Percentiles rank a stretch among this genome's conserved stretches.
These are phyloP conservation scores for Ocimum tenuiflorum DNA, from an alignment of 257 asterid species.

Conservation along the genomic window DNA sequence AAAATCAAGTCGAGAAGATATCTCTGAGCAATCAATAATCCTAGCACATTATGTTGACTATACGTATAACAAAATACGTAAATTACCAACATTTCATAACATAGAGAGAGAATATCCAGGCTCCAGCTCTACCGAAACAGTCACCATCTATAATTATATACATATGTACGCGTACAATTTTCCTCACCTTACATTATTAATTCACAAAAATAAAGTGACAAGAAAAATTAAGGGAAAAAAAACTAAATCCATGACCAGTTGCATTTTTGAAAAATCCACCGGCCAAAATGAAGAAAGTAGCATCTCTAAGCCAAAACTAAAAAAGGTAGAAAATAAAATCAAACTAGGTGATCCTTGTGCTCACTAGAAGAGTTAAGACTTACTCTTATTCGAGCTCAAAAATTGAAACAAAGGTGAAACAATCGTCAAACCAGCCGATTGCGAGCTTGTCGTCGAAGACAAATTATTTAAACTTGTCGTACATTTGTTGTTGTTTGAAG, in stretches of 20 bases:
- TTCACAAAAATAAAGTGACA: too few relatives aligned
- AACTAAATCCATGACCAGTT: conserved; percentile 17
- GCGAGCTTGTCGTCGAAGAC: conserved; percentile 29
- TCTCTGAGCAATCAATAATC: too few relatives aligned
- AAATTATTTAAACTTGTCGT: too few relatives aligned
- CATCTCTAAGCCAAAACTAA: background rate
- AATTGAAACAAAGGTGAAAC: conserved; percentile 35
- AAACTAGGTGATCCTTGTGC: conserved; percentile 26
- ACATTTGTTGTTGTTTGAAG: conserved; percentile 42
- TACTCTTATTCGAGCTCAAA: conserved; percentile 33
- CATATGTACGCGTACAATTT: conserved; percentile 29
- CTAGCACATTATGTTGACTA: too few relatives aligned
- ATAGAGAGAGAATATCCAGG: too few relatives aligned
- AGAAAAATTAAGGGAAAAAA: background rate
- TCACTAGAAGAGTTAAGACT: conserved; percentile 38
- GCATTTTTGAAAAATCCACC: background rate
- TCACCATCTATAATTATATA: conserved; percentile 33
- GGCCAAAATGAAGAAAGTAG: background rate
- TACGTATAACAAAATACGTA: too few relatives aligned
- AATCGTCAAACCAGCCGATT: conserved; percentile 27
- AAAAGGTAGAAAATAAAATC: background rate
- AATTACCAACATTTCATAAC: too few relatives aligned
- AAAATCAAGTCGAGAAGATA: too few relatives aligned
- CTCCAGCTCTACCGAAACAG: conserved; percentile 22
- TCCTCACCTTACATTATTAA: conserved; percentile 32